These are phyloP conservation scores for Hyaloperonospora brassicae DNA, from an alignment of 352 stramenopile genomes.

Conservation along the genomic window DNA sequence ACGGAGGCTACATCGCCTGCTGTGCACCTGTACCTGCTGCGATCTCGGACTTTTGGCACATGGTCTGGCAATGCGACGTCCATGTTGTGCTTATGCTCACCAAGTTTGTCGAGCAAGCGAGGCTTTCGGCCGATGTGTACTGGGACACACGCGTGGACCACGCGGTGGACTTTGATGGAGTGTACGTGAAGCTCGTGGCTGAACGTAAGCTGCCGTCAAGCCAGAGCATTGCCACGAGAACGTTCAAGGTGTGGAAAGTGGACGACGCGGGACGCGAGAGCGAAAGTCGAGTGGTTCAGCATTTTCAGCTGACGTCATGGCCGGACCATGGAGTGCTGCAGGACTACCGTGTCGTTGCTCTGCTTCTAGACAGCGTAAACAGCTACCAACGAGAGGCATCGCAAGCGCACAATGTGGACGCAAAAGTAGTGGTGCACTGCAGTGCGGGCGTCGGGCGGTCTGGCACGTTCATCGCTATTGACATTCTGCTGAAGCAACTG, in stretches of 20 bases:
- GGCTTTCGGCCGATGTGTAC: slow-evolving; percentile 67
- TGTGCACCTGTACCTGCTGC: slow-evolving; percentile 54
- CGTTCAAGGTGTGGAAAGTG: slow-evolving; percentile 39
- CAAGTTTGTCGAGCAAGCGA: slow-evolving; percentile 73
- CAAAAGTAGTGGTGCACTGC: slow-evolving; percentile 63
- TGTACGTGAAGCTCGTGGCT: slow-evolving; percentile 43
- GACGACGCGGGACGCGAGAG: slow-evolving; percentile 15
- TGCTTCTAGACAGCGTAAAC: slow-evolving; percentile 67
- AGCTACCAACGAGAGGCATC: slow-evolving; percentile 29
- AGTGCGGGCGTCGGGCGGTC: slow-evolving; percentile 75
- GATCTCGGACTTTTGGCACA: slow-evolving; percentile 77
- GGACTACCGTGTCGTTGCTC: slow-evolving; percentile 64
- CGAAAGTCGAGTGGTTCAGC: slow-evolving; percentile 40
- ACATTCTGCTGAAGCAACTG: slow-evolving; percentile 51
- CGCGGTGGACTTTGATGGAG: slow-evolving; percentile 41
- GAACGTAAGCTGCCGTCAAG: slow-evolving; percentile 27
- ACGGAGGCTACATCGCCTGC: slow-evolving; percentile 64
- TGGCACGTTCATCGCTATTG: slow-evolving; percentile 79
- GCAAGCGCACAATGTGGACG: slow-evolving; percentile 12
- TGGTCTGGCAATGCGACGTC: slow-evolving; percentile 70
- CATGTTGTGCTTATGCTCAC: slow-evolving; percentile 85
- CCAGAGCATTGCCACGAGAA: slow-evolving; percentile 42
- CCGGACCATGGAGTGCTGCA: slow-evolving; percentile 67
- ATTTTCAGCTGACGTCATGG: slow-evolving; percentile 76
- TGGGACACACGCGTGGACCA: slow-evolving; percentile 41